phyloP scores from a whole-genome alignment of 225 moss, liverwort and hornwort genomes.

The Climacium dendroides region DNA sequence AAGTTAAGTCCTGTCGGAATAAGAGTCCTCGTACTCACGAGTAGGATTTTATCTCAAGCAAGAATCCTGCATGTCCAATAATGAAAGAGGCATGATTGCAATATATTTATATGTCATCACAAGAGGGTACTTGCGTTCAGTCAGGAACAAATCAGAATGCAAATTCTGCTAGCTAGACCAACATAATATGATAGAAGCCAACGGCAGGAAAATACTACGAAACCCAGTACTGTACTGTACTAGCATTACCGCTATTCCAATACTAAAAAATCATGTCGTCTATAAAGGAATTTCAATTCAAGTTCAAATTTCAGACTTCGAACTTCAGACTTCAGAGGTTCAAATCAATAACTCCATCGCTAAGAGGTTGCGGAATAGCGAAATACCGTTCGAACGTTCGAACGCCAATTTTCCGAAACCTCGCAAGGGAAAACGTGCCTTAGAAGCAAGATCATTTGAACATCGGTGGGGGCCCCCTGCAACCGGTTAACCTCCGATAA shows the following conservation, averaged over 20 bases:
- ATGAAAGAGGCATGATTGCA: background rate
- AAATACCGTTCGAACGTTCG: background rate
- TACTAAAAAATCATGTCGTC: background rate
- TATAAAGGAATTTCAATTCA: background rate
- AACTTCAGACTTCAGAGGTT: background rate
- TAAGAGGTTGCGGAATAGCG: background rate
- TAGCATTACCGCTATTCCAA: background rate
- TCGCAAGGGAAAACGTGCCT: background rate
- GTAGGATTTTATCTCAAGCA: background rate
- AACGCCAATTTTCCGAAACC: background rate
- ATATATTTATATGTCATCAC: background rate
- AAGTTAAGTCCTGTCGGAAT: background rate
- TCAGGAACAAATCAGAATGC: background rate
- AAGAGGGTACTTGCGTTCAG: background rate
- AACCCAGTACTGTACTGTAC: background rate
- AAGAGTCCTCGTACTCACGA: background rate
- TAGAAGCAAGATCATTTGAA: background rate
- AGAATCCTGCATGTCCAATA: background rate
- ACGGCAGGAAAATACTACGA: background rate
- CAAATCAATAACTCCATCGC: background rate
- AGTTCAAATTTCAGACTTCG: no score
- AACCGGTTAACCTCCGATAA: background rate
- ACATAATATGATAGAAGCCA: background rate
- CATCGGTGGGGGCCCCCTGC: background rate
- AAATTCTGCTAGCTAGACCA: background rate